Base-by-base conservation (phyloP, 768 basidiomycete genomes). In the Boletales sp. region DNA sequence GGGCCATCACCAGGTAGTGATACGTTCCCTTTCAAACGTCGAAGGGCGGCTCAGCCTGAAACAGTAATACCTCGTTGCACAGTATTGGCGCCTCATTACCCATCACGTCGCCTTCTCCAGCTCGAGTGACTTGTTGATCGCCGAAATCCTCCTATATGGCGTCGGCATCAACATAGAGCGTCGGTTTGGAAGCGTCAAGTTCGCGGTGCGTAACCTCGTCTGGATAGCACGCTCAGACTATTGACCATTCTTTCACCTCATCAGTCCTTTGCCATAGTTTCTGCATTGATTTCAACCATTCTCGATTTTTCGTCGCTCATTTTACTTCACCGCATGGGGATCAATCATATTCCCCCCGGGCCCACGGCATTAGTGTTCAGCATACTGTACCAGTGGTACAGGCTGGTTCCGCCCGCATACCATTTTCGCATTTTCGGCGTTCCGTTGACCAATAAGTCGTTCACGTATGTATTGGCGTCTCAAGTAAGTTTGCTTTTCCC, bases 131-230 rank as follows among this genome's bases (percentile, higher is more conserved):
- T 76, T 97, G 31, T 77, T 97, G 49, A 65, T 97, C 38, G 83
- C 81, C 0, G 82, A 87, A 52, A 56, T 95, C 21, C 51, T 93
- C 5, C 68, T 95, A 1, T 94, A 85, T 69, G 82, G 83, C 60
- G 74, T 82, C 17, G 82, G 79, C 3, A 65, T 90, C 2, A 78
- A 77, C 21, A 75, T 95, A 29, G 94, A 97, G 61, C 80, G 94
- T 46, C 81, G 83, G 37, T 97, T 92, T 61, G 94, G 94, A 11
- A 84, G 84, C 47, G 68, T 87, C 50, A 97, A 97, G 67, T 97
- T 80, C 69, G 90, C 90, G 29, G 91, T 93, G 56, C 68, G 83
- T 66, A 12, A 30, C 41, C 40, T 43, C n/a, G 24, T 46, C 49
- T 18, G 47, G 21, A 31, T 18, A 36, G 11, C n/a, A 27, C 38